phyloP scores from a whole-genome alignment of 164 flowering plant species.

The Hamamelis virginiana region DNA sequence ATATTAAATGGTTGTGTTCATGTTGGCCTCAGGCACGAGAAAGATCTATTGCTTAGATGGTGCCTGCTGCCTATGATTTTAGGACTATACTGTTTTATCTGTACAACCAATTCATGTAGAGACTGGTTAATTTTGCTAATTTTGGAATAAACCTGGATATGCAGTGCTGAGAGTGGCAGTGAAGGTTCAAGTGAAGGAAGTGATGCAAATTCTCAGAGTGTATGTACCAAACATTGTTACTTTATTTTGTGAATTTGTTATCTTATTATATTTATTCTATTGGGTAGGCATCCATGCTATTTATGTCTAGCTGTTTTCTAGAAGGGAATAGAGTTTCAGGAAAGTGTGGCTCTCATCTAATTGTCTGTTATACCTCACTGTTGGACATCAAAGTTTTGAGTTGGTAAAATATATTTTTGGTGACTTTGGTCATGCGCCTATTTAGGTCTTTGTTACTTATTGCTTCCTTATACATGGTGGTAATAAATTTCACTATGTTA shows the following conservation, averaged over 20 bases:
- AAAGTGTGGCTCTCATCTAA: too few species aligned
- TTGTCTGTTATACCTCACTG: too few species aligned
- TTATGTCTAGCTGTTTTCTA: not conserved
- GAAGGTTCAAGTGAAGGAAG: constrained; percentile 98
- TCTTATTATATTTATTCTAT: not conserved
- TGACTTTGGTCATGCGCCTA: too few species aligned
- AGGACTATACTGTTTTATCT: not conserved
- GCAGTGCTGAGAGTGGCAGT: constrained; percentile 90
- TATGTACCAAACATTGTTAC: constrained; percentile 33
- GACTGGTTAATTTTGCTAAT: constrained; percentile 10
- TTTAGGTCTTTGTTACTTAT: too few species aligned
- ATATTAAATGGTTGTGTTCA: too few species aligned
- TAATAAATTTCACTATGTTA: too few species aligned
- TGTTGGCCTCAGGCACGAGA: too few species aligned
- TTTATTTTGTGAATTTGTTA: not conserved
- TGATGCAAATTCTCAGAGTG: constrained; percentile 89
- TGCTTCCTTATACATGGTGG: too few species aligned
- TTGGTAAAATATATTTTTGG: too few species aligned
- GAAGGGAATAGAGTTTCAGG: not conserved
- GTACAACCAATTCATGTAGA: not conserved
- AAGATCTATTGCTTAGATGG: too few species aligned
- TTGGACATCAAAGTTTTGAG: too few species aligned
- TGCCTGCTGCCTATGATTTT: too few species aligned
- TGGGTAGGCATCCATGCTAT: not conserved
- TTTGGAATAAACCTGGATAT: constrained; percentile 19